phyloP scores from a whole-genome alignment of 768 basidiomycete genomes.

The Rhodotorula kratochvilovae region DNA sequence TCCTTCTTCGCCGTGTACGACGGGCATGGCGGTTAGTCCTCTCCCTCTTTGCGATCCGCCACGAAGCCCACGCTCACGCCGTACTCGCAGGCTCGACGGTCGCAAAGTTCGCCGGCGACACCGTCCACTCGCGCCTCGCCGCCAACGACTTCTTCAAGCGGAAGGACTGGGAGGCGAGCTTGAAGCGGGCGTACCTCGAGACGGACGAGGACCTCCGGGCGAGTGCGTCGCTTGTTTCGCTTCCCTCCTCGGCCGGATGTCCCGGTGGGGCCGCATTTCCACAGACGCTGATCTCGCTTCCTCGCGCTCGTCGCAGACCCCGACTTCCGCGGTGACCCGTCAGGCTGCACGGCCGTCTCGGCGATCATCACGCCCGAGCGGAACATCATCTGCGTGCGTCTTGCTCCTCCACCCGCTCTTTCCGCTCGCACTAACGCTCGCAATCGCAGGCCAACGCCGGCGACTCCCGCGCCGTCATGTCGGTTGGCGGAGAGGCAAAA shows the following conservation, averaged over 20 bases:
- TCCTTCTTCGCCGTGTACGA: slow-evolving; percentile 97
- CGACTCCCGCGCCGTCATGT: slow-evolving; percentile 86
- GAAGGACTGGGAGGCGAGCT: slow-evolving; percentile 65
- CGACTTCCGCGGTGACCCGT: slow-evolving; percentile 80
- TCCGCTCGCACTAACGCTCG: not conserved
- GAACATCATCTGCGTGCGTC: slow-evolving; percentile 55
- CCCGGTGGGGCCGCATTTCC: not conserved
- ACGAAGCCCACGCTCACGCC: not conserved
- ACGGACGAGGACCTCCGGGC: slow-evolving; percentile 90
- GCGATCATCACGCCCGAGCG: slow-evolving; percentile 72
- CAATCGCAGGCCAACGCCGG: slow-evolving; percentile 83
- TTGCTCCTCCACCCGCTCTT: not conserved
- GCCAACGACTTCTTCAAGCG: slow-evolving; percentile 67
- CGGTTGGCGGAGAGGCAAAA: slow-evolving; percentile 77
- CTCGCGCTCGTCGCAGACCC: slow-evolving; percentile 57
- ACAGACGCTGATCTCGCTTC: not conserved
- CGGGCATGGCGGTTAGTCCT: slow-evolving; percentile 81
- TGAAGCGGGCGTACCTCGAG: slow-evolving; percentile 84
- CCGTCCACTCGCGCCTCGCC: slow-evolving; percentile 72
- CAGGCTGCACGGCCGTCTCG: slow-evolving; percentile 92
- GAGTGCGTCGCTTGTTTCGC: slow-evolving; percentile 51
- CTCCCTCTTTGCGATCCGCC: not conserved
- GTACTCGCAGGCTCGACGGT: slow-evolving; percentile 63
- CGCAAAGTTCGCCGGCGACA: slow-evolving; percentile 78
- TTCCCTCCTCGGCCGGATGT: slow-evolving; percentile 38